These are phyloP conservation scores for Phaffia rhodozyma DNA, from an alignment of 1,284 basidiomycete genomes.

Conservation along the genomic window DNA sequence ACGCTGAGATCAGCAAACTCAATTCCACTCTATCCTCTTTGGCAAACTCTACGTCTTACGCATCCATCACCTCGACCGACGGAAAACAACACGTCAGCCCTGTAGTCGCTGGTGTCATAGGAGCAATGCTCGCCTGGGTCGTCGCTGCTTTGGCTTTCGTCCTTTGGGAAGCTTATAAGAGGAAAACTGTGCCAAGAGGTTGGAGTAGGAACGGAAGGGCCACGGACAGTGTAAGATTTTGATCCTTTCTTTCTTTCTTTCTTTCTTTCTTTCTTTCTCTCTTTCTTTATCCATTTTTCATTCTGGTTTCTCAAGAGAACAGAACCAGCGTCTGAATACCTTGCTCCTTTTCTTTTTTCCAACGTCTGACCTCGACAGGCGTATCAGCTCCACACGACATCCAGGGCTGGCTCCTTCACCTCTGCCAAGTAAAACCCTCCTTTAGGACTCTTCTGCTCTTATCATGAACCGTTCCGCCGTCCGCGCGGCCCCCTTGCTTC, in stretches of 20 bases:
- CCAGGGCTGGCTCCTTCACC: too few relatives aligned
- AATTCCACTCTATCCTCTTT: neutral
- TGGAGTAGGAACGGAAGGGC: neutral
- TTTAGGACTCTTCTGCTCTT: too few relatives aligned
- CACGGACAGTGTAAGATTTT: neutral
- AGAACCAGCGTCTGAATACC: too few relatives aligned
- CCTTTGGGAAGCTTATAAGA: constrained; percentile 10
- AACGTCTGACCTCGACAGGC: too few relatives aligned
- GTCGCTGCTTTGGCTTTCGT: constrained; percentile 18
- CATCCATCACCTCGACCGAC: constrained; percentile 16
- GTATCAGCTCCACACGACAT: too few relatives aligned
- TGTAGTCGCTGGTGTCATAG: constrained; percentile 21
- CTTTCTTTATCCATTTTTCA: neutral
- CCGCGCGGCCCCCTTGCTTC: too few relatives aligned
- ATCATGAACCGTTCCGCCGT: too few relatives aligned
- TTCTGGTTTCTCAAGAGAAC: neutral
- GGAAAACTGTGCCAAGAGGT: neutral
- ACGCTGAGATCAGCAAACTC: neutral
- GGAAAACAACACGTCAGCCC: constrained; percentile 21
- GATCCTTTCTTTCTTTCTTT: neutral
- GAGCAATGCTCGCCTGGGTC: constrained; percentile 20
- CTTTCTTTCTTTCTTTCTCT: neutral
- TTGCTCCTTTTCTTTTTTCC: too few relatives aligned
- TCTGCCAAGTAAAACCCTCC: too few relatives aligned
- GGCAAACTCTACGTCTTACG: constrained; percentile 1